Conservation (phyloP, 1,139 yeast species). For the Candida sp. region DNA sequence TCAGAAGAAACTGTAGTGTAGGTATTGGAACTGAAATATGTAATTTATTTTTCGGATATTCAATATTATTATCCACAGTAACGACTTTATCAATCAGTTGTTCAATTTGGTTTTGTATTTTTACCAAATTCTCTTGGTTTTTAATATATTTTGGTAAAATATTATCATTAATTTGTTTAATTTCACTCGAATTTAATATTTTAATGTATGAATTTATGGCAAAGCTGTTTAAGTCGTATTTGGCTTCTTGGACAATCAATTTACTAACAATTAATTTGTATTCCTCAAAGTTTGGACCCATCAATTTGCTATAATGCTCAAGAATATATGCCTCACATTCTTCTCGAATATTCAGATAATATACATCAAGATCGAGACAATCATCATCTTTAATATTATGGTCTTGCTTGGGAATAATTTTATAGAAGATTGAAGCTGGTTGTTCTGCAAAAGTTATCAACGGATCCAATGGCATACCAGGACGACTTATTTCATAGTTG, state of each 20-base stretch:
- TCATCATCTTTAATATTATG: conserved; percentile 25
- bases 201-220: conserved; percentile 26
- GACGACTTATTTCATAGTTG: conserved; percentile 33
- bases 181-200: conserved; percentile 16
- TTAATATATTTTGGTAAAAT: conserved; percentile 14
- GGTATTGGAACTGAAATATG: conserved; percentile 54
- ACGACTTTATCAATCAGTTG: conserved; percentile 10
- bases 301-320: conserved; percentile 3
- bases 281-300: conserved; percentile 9
- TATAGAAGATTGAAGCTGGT: conserved; percentile 60
- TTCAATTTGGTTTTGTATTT: conserved; percentile 12
- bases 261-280: conserved; percentile 16
- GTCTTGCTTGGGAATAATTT: conserved; percentile 28
- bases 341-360: conserved; percentile 40
- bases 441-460: conserved; percentile 66
- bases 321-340: conserved; percentile 28
- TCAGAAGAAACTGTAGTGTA: conserved; percentile 45
- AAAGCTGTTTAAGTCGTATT: conserved; percentile 36
- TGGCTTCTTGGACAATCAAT: conserved; percentile 18
- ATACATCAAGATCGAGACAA: conserved; percentile 37
- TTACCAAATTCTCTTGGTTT: conserved; percentile 6
- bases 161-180: conserved; percentile 12
- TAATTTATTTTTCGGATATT: conserved; percentile 18
- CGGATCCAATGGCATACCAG: conserved; percentile 14
- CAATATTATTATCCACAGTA: conserved; percentile 2